These are phyloP conservation scores for Mycena kentingensis DNA, from an alignment of 768 basidiomycete species.

Conservation along the genomic window DNA sequence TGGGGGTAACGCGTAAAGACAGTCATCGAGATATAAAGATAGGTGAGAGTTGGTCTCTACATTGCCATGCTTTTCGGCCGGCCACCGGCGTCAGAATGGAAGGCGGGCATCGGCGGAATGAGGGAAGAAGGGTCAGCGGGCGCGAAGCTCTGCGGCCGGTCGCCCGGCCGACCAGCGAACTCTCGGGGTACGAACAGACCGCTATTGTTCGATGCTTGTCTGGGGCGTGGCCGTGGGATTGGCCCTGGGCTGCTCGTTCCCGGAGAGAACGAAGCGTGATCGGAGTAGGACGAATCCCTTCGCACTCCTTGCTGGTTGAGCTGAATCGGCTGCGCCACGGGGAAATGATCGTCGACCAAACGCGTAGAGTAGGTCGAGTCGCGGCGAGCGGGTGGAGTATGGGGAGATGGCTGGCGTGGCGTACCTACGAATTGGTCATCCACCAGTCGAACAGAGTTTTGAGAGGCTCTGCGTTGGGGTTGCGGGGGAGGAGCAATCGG, in stretches of 20 bases:
- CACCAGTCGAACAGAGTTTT: slow-evolving; percentile 14
- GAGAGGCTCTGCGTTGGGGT: slow-evolving; percentile 11
- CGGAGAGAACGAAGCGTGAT: slow-evolving; percentile 16
- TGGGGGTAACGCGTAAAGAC: slow-evolving; percentile 5
- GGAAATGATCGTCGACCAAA: neutral
- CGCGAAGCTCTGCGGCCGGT: slow-evolving; percentile 40
- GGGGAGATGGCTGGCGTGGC: too few species aligned
- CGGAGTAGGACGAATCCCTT: neutral
- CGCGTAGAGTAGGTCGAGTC: neutral
- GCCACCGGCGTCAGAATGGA: slow-evolving; percentile 19
- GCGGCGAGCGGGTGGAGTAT: neutral
- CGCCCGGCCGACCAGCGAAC: slow-evolving; percentile 25
- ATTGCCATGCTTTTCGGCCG: slow-evolving; percentile 24
- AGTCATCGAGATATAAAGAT: slow-evolving; percentile 4
- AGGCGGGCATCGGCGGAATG: slow-evolving; percentile 15
- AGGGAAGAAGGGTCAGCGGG: slow-evolving; percentile 16
- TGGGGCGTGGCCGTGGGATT: slow-evolving; percentile 14
- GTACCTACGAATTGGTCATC: slow-evolving; percentile 21
- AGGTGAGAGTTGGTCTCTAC: neutral
- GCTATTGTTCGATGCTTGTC: slow-evolving; percentile 17
- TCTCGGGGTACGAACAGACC: slow-evolving; percentile 19
- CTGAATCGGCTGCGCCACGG: neutral
- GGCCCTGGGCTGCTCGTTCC: slow-evolving; percentile 14
- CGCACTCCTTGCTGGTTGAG: neutral
- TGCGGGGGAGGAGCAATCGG: neutral